phyloP scores from a whole-genome alignment of 371 early-diverging fungal species.

The Rhizopus microsporus region DNA sequence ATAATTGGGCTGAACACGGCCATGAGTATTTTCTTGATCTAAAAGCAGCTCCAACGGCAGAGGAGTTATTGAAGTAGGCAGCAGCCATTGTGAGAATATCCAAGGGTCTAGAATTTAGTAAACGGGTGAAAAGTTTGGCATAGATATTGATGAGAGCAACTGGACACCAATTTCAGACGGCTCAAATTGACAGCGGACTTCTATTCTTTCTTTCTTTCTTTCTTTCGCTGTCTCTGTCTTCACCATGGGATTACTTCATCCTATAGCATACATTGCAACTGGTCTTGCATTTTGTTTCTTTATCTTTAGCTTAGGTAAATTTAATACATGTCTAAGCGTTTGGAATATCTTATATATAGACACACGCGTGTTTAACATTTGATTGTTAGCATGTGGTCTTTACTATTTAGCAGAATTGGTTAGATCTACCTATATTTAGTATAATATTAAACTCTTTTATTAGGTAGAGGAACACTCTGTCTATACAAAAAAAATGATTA shows the following conservation, averaged over 20 bases:
- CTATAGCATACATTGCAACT: slow-evolving; percentile 47
- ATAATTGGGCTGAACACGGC: slow-evolving; percentile 15
- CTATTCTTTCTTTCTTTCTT: slow-evolving; percentile 5
- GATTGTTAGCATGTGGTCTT: slow-evolving; percentile 73
- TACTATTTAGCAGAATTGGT: slow-evolving; percentile 81
- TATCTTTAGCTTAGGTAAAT: slow-evolving; percentile 47
- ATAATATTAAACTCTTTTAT: slow-evolving; percentile 10
- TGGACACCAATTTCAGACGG: no score
- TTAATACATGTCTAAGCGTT: neutral
- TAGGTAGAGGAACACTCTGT: slow-evolving; percentile 84
- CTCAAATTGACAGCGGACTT: neutral
- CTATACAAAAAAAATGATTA: slow-evolving; percentile 74
- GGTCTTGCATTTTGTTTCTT: slow-evolving; percentile 44
- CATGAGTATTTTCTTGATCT: slow-evolving; percentile 23
- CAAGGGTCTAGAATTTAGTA: slow-evolving; percentile 13
- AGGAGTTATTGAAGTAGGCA: no score
- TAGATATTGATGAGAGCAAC: no score
- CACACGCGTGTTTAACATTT: neutral
- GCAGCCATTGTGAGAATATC: no score
- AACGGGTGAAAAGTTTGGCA: slow-evolving; percentile 24
- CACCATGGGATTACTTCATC: slow-evolving; percentile 31
- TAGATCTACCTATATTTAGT: neutral
- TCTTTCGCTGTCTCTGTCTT: neutral
- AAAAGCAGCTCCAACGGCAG: slow-evolving; percentile 9
- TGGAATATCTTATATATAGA: neutral